Evolutionary conservation across 345 rosid species (phyloP), one percentile per base, ranked within the genome.

Genomic region (Pistacia integerrima): DNA sequence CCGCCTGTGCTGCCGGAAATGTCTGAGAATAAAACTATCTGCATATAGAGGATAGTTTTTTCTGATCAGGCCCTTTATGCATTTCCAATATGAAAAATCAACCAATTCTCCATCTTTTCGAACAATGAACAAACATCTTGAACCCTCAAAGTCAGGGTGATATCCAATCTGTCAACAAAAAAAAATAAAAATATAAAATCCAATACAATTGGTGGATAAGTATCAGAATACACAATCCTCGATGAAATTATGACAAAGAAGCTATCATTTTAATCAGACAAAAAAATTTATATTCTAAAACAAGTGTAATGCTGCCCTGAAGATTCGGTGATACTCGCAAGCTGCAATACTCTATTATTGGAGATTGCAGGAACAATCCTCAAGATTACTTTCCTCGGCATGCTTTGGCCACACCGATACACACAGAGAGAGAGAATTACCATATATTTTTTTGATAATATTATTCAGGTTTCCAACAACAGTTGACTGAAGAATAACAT

Each of bases 31-130:
- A 82, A 96, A 96, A 80, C 90, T 90, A 80, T 93, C 97, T 20
- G 98, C 98, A 65, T 92, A 87, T 51, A 92, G 82, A 46, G 98
- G 99, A 81, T 93, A 93, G 80, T 91, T 96, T 87, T 89, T 93
- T 86, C 89, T 87, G 70, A 96, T 92, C 71, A 96, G 76, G 17
- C 98, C 98, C 83, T 92, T 90, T 81, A 93, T 88, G 90, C 99
- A 96, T 86, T 96, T 96, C 99, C 98, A 91, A 84, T 92, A 96
- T 5, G 99, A 96, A 86, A 96, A 93, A 83, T 93, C 98, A 7
- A 92, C 83, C 54, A 82, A 64, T 69, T 87, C 82, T 44, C 97
- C 98, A 78, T 96, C 98, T 78, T 78, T 92, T 56, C 93, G 91
- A 60, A 90, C 94, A 77, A 96, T 85, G 80, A 96, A 92, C 89